Base-by-base conservation (phyloP, 2,329 filamentous ascomycete species). In the Periconia macrospinosa region DNA sequence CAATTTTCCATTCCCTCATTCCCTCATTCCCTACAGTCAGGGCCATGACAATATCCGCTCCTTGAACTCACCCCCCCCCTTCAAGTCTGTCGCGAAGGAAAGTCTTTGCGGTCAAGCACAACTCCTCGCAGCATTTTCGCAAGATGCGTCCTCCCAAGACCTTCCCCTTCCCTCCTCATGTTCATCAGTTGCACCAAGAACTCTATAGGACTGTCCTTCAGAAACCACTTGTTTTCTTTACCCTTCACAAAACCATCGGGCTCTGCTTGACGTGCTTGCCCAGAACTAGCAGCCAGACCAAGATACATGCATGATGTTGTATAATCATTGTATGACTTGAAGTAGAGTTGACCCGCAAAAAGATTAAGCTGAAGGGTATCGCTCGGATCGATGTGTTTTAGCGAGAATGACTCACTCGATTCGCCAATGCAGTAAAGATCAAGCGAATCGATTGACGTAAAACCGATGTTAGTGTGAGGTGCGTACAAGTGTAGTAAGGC, bases 281-380 rank as follows among this genome's bases (percentile, higher is more conserved):
- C 47, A 1, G 55, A 53, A 0, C 57, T 40, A 18, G 68, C 75
- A 0, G 75, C 68, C 0, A 88, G 62, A 0, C 84, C 81, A 0
- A 89, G 70, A 41, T 78, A 79, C 1, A 74, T 65, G 54, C 84
- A 87, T 0, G 81, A 63, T 1, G 73, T 65, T 0, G 66, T 56
- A 56, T 90, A 91, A 49, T 89, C 81, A 0, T 72, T 53, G 41
- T 78, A 82, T 0, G 76, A 79, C 0, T 65, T 68, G 10, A 90
- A 74, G 59, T 90, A 91, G 0, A 90, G 75, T 50, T 88, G 85
- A 0, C 88, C 88, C 0, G 88, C 77, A 50, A 91, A 90, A 0
- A 91, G 70, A 42, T 88, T 87, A 0, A 91, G 76, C 51, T 83
- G 76, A 0, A 76, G 70, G 0, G 72, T 66, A 0, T 82, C 62